Percentiles rank a stretch among this genome's conserved stretches.
Evolutionary conservation across 768 basidiomycete species (phyloP).

Genomic region (Kwoniella bestiolae): DNA sequence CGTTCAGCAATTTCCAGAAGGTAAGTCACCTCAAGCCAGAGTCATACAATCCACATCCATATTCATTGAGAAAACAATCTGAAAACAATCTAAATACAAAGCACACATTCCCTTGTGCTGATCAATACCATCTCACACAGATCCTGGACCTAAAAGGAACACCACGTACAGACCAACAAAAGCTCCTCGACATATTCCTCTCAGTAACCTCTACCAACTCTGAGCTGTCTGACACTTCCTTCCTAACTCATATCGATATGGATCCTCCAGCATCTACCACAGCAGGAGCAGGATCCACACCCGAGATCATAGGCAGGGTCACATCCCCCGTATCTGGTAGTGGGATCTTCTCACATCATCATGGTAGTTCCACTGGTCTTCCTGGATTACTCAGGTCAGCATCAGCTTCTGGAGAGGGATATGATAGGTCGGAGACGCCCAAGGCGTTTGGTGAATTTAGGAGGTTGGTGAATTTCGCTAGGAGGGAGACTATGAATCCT

Average conservation of each 20-base stretch:
- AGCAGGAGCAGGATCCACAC: neutral
- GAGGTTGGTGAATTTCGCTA: conserved; percentile 85
- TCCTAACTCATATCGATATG: conserved; percentile 94
- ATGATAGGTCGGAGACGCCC: conserved; percentile 62
- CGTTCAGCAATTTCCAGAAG: conserved; percentile 98
- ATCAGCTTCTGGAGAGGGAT: conserved; percentile 62
- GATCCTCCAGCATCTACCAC: conserved; percentile 63
- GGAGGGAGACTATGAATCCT: conserved; percentile 64
- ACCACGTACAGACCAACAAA: conserved; percentile 80
- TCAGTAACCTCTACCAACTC: conserved; percentile 89
- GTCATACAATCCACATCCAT: neutral
- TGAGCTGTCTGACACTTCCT: conserved; percentile 85
- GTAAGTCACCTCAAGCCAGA: conserved; percentile 58
- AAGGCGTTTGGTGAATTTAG: conserved; percentile 88
- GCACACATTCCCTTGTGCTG: too few species aligned
- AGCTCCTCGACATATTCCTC: conserved; percentile 86
- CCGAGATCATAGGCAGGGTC: conserved; percentile 29
- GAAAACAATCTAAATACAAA: too few species aligned
- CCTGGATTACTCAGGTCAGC: conserved; percentile 58
- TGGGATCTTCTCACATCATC: conserved; percentile 65
- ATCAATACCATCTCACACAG: conserved; percentile 59
- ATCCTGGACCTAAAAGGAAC: conserved; percentile 95
- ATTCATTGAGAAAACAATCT: too few species aligned
- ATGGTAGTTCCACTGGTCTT: conserved; percentile 61
- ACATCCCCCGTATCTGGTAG: conserved; percentile 52